A percentile compares a stretch with the other conserved stretches of the same genome.
Evolutionary conservation across 768 basidiomycete species (phyloP).

Genomic region (Leccinum boreale): DNA sequence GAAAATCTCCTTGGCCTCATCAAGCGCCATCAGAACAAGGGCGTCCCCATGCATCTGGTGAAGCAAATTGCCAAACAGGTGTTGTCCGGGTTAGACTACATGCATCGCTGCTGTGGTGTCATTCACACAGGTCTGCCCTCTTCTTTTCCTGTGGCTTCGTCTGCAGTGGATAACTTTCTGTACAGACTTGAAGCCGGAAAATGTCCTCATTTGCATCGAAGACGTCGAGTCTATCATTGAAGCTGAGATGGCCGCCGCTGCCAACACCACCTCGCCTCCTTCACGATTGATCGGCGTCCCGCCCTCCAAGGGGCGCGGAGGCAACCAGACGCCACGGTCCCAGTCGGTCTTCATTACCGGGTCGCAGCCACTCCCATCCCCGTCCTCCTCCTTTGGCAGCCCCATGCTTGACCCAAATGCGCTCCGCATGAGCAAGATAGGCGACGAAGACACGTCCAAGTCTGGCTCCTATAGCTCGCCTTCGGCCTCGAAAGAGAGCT

Average conservation of each 20-base stretch:
- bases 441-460: conserved; percentile 39
- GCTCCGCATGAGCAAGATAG: conserved; percentile 93
- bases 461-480: conserved; percentile 31
- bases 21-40: conserved; percentile 97
- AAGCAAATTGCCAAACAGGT: conserved; percentile 98
- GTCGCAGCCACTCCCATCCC: conserved; percentile 89
- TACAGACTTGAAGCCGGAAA: conserved; percentile 93
- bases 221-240: conserved; percentile 93
- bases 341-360: conserved; percentile 87
- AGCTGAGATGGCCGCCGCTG: conserved; percentile 61
- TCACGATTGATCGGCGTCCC: conserved; percentile 90
- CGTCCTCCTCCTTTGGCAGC: conserved; percentile 68
- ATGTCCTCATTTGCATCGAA: conserved; percentile 95
- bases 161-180: conserved; percentile 6
- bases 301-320: conserved; percentile 87
- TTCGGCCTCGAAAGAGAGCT: conserved; percentile 21
- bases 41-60: conserved; percentile 89
- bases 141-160: background rate
- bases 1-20: conserved; percentile 95
- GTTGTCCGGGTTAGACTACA: conserved; percentile 92
- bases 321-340: conserved; percentile 90
- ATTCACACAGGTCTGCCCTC: conserved; percentile 78
- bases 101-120: conserved; percentile 95
- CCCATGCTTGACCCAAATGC: conserved; percentile 84
- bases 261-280: conserved; percentile 31